Percentiles rank a stretch among this genome's conserved stretches.
Conservation (phyloP, 129 eudicot species). For the Kitagawia praeruptora region DNA sequence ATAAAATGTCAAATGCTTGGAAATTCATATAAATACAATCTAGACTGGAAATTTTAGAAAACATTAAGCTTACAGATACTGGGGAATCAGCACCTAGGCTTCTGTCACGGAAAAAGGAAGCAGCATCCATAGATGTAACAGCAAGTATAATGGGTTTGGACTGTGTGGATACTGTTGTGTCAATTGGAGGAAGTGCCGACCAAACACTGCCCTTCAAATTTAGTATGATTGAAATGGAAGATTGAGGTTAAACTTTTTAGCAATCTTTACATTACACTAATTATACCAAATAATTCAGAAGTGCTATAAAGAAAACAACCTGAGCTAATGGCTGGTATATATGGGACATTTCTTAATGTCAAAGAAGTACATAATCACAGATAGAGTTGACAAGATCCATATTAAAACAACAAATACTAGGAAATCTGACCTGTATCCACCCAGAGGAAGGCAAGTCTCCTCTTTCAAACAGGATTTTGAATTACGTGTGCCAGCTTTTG, state of each 20-base stretch:
- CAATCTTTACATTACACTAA: neutral
- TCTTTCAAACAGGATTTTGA: slow-evolving; percentile 86
- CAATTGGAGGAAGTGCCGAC: slow-evolving; percentile 87
- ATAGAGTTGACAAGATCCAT: neutral
- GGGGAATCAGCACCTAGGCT: slow-evolving; percentile 94
- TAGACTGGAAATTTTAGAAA: neutral
- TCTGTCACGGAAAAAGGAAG: slow-evolving; percentile 96
- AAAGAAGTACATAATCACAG: neutral
- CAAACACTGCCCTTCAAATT: slow-evolving; percentile 98
- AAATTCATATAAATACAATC: neutral
- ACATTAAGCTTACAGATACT: slow-evolving; percentile 59
- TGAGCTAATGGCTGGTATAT: neutral
- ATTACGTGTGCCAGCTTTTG: slow-evolving; percentile 87
- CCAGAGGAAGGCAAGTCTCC: slow-evolving; percentile 83
- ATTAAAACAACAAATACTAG: neutral
- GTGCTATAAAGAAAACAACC: neutral
- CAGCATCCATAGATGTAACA: slow-evolving; percentile 91
- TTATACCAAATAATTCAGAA: neutral
- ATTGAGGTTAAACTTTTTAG: slow-evolving; percentile 27
- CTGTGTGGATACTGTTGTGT: slow-evolving; percentile 33
- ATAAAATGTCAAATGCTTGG: neutral
- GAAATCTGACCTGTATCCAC: slow-evolving; percentile 89
- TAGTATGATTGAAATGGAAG: slow-evolving; percentile 28
- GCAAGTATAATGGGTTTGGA: slow-evolving; percentile 61
- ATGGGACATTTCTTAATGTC: neutral